phyloP scores from a whole-genome alignment of 345 rosid species.

The Citrus mangshanensis region DNA sequence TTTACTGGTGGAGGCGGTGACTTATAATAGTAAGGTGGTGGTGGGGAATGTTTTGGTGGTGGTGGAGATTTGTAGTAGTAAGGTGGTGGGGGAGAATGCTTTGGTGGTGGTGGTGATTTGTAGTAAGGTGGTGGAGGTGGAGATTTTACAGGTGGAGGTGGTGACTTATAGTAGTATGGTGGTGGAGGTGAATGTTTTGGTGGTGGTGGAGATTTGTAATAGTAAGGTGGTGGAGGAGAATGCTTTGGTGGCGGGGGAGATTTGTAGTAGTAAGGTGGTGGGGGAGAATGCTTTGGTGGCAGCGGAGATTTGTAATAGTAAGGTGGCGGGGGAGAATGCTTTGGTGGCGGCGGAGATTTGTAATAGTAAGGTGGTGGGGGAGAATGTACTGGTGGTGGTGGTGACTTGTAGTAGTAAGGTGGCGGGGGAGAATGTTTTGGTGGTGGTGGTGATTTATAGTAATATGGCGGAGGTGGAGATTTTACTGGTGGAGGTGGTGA shows the following conservation, averaged over 20 bases:
- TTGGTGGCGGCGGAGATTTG: background rate
- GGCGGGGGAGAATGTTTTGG: background rate
- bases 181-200: background rate
- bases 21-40: background rate
- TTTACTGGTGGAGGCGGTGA: background rate
- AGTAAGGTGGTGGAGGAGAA: too few relatives aligned
- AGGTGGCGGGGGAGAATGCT: background rate
- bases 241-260: too few relatives aligned
- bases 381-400: background rate
- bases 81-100: background rate
- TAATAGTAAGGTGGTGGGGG: background rate
- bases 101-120: background rate
- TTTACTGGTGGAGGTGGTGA: background rate
- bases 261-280: too few relatives aligned
- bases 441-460: background rate
- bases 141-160: background rate
- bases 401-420: background rate
- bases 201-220: background rate
- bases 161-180: conserved; percentile 18
- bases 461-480: background rate
- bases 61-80: conserved; percentile 3
- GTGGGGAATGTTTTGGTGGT: background rate
- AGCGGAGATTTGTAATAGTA: background rate
- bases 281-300: too few relatives aligned
- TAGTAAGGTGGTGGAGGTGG: too few relatives aligned